phyloP scores from a whole-genome alignment of 176 grass and related monocot genomes.

The Elymus sibiricus region DNA sequence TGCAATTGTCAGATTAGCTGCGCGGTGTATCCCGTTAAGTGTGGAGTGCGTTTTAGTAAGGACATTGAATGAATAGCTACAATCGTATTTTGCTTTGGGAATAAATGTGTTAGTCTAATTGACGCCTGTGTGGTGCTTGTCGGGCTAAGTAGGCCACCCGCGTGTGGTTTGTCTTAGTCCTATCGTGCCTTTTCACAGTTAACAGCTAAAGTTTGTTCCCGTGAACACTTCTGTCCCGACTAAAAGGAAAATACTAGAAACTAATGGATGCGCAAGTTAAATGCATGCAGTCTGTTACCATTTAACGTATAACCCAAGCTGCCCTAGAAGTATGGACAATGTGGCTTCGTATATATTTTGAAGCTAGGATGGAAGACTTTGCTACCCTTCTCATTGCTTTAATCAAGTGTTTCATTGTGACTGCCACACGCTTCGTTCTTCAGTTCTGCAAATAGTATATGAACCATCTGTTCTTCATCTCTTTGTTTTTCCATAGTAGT shows the following conservation, averaged over 20 bases:
- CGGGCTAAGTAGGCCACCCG: neutral
- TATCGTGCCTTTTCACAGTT: neutral
- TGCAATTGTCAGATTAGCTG: neutral
- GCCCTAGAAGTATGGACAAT: neutral
- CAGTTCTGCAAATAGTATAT: neutral
- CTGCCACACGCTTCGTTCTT: neutral
- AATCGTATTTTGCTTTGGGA: neutral
- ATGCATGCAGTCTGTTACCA: neutral
- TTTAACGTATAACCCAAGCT: neutral
- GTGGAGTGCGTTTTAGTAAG: neutral
- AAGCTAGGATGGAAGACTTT: neutral
- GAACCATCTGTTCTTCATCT: neutral
- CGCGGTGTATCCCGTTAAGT: neutral
- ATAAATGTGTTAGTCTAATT: neutral
- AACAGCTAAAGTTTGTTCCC: neutral
- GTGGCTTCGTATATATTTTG: neutral
- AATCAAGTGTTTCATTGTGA: neutral
- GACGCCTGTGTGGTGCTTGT: neutral
- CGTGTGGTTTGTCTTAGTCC: neutral
- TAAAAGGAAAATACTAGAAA: neutral
- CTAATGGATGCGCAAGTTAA: neutral
- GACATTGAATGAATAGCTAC: neutral
- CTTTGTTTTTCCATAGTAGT: neutral
- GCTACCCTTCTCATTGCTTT: neutral
- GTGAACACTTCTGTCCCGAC: neutral